Base-by-base conservation (phyloP, 176 grass and related monocot species). In the Musa beccarii region DNA sequence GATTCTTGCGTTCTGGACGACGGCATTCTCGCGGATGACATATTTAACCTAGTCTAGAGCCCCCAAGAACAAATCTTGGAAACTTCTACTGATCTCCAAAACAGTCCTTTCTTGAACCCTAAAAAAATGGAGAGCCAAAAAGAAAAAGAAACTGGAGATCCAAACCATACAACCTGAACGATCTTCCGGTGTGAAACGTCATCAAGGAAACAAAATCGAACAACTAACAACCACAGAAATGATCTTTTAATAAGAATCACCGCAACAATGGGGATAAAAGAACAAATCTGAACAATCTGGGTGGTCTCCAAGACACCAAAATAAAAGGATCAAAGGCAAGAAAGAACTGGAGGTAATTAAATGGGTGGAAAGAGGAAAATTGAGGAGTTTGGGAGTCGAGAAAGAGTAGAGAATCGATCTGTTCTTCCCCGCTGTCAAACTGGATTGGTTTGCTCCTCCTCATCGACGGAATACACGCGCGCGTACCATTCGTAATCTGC, bases 11-110 rank as follows among this genome's bases (percentile, higher is more conserved):
- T 22, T 49, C 61, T 66, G 14, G 59, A 49, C 12, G 43, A 87
- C 74, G 81, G 75, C 77, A 93, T 86, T 54, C 90, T 86, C 57
- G 85, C 90, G 14, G 95, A 94, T 63, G 95, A 85, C 95, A 99
- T 99, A 71, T 49, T 67, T 49, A 70, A 85, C 53, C 64, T 28
- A 55, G 24, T 62, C 57, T 62, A 63, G 69, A 57, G 49, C 24
- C 43, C 11, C 66, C 14, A 54, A 73, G 16, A 73, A 78, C 63
- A 61, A 63, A 51, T 49, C 57, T 53, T 53, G 14, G 3, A 65
- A 25, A 65, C n/a, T 52, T 26, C 11, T 34, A 52, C 59, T 9
- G 23, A 49, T 66, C 49, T 65, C 23, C 59, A 3, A 19, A 19
- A 23, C 11, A 53, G 13, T 59, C 57, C 43, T 62, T 13, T 12